Evolutionary conservation across 352 stramenopile species (phyloP).

Genomic region (Phytophthora kernoviae): DNA sequence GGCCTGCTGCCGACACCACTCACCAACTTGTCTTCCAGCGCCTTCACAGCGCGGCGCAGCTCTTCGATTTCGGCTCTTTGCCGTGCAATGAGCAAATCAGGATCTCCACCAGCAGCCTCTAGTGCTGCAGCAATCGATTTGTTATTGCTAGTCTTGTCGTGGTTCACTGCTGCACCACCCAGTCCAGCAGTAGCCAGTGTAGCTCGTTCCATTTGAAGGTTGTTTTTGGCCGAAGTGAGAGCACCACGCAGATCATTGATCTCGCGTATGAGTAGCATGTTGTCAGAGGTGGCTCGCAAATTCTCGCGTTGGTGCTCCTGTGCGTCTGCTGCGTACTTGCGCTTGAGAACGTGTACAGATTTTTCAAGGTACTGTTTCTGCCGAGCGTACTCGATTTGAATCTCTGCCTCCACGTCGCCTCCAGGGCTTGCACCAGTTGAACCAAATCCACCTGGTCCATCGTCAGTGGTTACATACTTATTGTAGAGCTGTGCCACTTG

Average conservation of each 20-base stretch:
- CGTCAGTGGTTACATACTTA: conserved; percentile 63
- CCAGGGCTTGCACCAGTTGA: conserved; percentile 20
- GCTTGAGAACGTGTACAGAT: conserved; percentile 89
- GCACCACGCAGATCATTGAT: conserved; percentile 91
- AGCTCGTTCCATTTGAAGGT: conserved; percentile 79
- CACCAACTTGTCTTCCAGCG: conserved; percentile 69
- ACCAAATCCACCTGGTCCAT: conserved; percentile 20
- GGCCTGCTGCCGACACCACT: conserved; percentile 13
- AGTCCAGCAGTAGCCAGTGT: conserved; percentile 34
- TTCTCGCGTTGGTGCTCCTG: conserved; percentile 68
- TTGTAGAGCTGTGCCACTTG: conserved; percentile 78
- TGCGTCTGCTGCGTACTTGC: conserved; percentile 83
- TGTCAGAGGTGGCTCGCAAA: conserved; percentile 77
- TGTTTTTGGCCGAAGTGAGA: conserved; percentile 76
- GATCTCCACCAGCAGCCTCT: conserved; percentile 41
- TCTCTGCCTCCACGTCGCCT: conserved; percentile 67
- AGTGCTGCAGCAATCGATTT: conserved; percentile 23
- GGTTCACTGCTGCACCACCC: conserved; percentile 25
- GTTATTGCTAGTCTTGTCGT: conserved; percentile 20
- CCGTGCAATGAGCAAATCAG: conserved; percentile 55
- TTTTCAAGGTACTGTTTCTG: conserved; percentile 94
- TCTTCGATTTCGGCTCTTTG: conserved; percentile 77
- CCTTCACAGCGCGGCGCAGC: conserved; percentile 77
- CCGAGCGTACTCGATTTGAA: conserved; percentile 88
- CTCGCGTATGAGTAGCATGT: conserved; percentile 92